phyloP scores from a whole-genome alignment of 495 filamentous ascomycete species.

The Cetradonia linearis region DNA sequence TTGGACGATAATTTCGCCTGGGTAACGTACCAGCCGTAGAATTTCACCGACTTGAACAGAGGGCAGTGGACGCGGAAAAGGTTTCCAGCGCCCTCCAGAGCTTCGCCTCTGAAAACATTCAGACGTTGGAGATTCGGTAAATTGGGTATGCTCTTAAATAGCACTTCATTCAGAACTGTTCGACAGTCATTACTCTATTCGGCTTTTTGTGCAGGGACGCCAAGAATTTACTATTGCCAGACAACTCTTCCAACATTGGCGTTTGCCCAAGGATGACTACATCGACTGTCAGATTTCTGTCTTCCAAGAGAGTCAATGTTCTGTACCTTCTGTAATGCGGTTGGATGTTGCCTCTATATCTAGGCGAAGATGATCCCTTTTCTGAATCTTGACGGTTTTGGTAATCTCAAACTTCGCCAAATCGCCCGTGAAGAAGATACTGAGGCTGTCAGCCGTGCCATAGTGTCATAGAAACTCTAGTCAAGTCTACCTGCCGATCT shows the following conservation, averaged over 20 bases:
- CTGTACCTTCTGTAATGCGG: constrained; percentile 34
- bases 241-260: constrained; percentile 43
- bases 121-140: constrained; percentile 40
- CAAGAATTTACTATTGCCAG: constrained; percentile 34
- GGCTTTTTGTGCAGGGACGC: constrained; percentile 24
- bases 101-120: constrained; percentile 46
- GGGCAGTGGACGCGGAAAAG: constrained; percentile 51
- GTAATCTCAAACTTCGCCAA: constrained; percentile 28
- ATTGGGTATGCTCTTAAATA: constrained; percentile 38
- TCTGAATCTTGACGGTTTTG: constrained; percentile 13
- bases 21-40: constrained; percentile 40
- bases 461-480: background rate
- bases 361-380: constrained; percentile 9
- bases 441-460: constrained; percentile 14
- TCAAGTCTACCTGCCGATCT: constrained; percentile 32
- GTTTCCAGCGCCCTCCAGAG: constrained; percentile 42
- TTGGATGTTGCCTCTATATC: constrained; percentile 29
- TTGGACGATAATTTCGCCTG: background rate
- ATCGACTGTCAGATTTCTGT: background rate
- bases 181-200: constrained; percentile 21
- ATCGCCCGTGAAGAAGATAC: constrained; percentile 41
- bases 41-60: constrained; percentile 48
- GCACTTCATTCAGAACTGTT: constrained; percentile 16
- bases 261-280: constrained; percentile 41
- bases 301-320: background rate